These are phyloP conservation scores for Musa troglodytarum DNA, from an alignment of 176 grass and related monocot genomes.

Conservation along the genomic window DNA sequence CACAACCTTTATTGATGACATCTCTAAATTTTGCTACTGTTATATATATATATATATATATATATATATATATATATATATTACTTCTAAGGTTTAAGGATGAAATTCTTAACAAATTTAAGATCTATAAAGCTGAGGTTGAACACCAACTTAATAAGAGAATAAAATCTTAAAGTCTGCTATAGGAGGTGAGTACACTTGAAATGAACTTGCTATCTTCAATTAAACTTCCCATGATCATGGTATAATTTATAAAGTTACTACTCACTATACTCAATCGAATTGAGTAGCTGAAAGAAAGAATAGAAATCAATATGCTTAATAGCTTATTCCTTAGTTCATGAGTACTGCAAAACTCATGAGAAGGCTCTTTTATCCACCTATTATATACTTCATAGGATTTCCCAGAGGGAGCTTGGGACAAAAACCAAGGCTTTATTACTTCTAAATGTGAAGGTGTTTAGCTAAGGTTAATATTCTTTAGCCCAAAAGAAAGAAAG, in stretches of 20 bases:
- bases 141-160: not conserved
- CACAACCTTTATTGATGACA: too few relatives aligned
- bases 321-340: not conserved
- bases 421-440: not conserved
- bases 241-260: too few relatives aligned
- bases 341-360: not conserved
- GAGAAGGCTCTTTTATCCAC: not conserved
- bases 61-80: too few relatives aligned
- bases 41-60: too few relatives aligned
- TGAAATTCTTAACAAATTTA: not conserved
- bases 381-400: not conserved
- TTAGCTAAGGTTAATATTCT: not conserved
- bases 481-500: not conserved
- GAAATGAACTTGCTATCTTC: too few relatives aligned
- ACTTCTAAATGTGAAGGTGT: not conserved
- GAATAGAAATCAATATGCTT: not conserved
- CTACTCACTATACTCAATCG: not conserved
- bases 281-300: not conserved
- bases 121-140: not conserved
- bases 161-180: not conserved
- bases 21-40: too few relatives aligned
- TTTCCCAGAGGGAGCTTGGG: not conserved
- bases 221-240: too few relatives aligned
- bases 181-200: not conserved
- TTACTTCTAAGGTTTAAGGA: not conserved